Conservation (phyloP, 1,139 yeast species). For the Kodamaea ohmeri region DNA sequence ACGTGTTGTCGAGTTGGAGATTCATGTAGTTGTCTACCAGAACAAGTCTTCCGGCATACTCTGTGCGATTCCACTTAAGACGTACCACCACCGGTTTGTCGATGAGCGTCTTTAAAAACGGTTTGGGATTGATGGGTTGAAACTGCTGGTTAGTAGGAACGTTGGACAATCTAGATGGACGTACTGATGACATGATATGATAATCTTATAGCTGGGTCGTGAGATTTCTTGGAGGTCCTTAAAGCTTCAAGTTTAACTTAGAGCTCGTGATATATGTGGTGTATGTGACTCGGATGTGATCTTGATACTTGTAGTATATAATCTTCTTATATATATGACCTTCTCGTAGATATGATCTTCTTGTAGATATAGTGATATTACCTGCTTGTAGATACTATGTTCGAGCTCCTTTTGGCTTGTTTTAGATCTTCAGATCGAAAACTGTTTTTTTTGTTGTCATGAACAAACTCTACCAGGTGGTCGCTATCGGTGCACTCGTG, state of each 20-base stretch:
- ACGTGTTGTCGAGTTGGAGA: constrained; percentile 68
- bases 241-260: too few species aligned
- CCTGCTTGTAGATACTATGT: too few species aligned
- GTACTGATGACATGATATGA: constrained; percentile 1
- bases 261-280: too few species aligned
- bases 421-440: too few species aligned
- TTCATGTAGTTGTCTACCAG: constrained; percentile 95
- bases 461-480: constrained; percentile 26
- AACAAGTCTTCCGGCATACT: constrained; percentile 74
- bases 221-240: too few species aligned
- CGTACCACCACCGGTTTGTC: constrained; percentile 76
- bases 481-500: constrained; percentile 29
- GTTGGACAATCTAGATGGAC: not conserved
- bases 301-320: too few species aligned
- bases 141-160: constrained; percentile 7
- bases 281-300: too few species aligned
- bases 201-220: too few species aligned
- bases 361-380: too few species aligned
- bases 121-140: constrained; percentile 68
- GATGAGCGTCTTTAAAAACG: constrained; percentile 73
- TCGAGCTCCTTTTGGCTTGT: too few species aligned
- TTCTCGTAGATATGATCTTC: too few species aligned
- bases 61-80: constrained; percentile 90
- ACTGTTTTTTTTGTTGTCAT: constrained; percentile 15
- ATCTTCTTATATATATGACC: too few species aligned